Evolutionary conservation across 1,284 basidiomycete species (phyloP).

Genomic region (Pyrrhoderma lamaoense): DNA sequence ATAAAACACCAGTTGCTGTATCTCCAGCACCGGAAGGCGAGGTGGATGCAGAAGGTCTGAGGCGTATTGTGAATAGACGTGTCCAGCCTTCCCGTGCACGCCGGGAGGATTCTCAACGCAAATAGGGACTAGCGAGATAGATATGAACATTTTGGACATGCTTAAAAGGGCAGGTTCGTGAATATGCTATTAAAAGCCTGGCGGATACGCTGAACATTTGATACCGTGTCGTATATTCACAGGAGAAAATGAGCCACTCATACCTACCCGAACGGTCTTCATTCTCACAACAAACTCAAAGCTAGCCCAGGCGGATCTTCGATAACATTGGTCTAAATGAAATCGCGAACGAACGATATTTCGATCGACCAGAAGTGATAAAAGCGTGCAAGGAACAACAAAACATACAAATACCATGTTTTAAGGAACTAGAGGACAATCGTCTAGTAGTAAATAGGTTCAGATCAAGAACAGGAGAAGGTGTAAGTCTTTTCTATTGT

Average conservation of each 20-base stretch:
- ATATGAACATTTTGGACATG: conserved; percentile 79
- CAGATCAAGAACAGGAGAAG: conserved; percentile 56
- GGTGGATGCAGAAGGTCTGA: conserved; percentile 10
- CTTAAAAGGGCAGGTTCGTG: conserved; percentile 68
- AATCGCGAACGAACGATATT: conserved; percentile 62
- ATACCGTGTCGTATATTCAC: conserved; percentile 14
- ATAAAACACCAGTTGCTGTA: conserved; percentile 5
- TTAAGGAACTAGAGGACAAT: conserved; percentile 47
- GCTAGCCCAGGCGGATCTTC: conserved; percentile 27
- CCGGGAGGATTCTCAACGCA: conserved; percentile 61
- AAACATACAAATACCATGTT: conserved; percentile 69
- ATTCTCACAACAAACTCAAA: conserved; percentile 49
- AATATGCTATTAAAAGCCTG: not conserved
- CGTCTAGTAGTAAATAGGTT: conserved; percentile 58
- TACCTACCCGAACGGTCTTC: conserved; percentile 58
- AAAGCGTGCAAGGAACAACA: conserved; percentile 59
- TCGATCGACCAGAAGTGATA: conserved; percentile 69
- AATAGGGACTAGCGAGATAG: conserved; percentile 67
- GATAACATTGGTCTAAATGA: conserved; percentile 40
- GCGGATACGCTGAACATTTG: too few species aligned
- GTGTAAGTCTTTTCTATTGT: conserved; percentile 41
- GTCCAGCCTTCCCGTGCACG: conserved; percentile 73
- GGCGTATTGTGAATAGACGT: conserved; percentile 50
- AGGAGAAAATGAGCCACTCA: conserved; percentile 68
- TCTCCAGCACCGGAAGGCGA: not conserved